Base-by-base conservation (phyloP, 495 filamentous ascomycete genomes). In the Rusavskia elegans region DNA sequence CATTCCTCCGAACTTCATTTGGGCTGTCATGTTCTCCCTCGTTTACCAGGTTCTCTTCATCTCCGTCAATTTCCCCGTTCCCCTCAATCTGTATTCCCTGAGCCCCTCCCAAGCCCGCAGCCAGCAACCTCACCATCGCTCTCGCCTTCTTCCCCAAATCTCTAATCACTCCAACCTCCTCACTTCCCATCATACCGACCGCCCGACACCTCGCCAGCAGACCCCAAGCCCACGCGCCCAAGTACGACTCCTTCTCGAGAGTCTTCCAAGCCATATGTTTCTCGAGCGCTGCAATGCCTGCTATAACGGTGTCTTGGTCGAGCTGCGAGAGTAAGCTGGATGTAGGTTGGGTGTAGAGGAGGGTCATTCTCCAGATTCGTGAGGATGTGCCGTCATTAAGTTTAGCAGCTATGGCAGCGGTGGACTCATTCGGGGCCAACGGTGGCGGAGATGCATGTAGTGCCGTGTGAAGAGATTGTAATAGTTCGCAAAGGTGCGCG, bases 401-500 rank as follows among this genome's bases (percentile, higher is more conserved):
- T 17, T 21, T 6, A 20, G 39, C 8, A 32, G 35, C 27, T 10
- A 9, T 49, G 6, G 35, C 36, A 21, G 21, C 11, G 8, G 37
- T 41, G 23, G 36, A 21, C 27, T 16, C 9, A 21, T 23, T 35
- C 8, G 30, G 45, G 19, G 27, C 16, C n/a, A 37, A 14, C 20
- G 40, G 29, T 30, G 60, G 48, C 0, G 81, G 79, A 0, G 66
- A 63, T 21, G 66, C 66, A 56, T 76, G 74, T 5, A 90, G 64
- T 7, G 70, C 68, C 8, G 72, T 59, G 27, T 83, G 79, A 14
- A 89, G 71, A 23, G 69, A 65, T 6, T 70, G 55, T 58, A 82
- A 89, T 20, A 77, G 76, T 23, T 70, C 62, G 11, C 74, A 70
- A 38, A 92, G 75, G 3, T 78, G 71, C 29, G 74, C 64, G 60